Evolutionary conservation across 176 grass and related monocot species (phyloP).

Genomic region (Musa troglodytarum): DNA sequence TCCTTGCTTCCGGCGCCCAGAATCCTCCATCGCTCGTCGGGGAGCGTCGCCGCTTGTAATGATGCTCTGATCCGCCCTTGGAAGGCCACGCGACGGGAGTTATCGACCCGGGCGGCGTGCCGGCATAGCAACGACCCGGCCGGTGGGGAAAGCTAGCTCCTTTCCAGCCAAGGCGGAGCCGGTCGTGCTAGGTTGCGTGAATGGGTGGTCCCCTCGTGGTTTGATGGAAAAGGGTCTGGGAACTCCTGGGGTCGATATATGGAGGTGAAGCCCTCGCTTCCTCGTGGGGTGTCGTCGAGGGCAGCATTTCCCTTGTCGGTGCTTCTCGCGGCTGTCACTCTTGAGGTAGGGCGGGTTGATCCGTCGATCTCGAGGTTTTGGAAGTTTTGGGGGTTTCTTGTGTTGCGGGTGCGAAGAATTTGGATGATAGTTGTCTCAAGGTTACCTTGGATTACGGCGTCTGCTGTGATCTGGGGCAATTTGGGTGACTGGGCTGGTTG

Average conservation of each 20-base stretch:
- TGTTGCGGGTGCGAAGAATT: background rate
- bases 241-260: conserved; percentile 22
- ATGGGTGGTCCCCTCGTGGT: background rate
- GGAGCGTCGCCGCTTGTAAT: background rate
- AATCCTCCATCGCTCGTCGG: background rate
- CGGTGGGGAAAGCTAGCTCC: background rate
- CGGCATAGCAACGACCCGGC: background rate
- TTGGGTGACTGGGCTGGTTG: background rate
- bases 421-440: background rate
- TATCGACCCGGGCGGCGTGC: background rate
- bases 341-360: conserved; percentile 26
- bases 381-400: background rate
- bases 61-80: background rate
- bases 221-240: conserved; percentile 3
- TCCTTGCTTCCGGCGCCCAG: background rate
- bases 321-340: conserved; percentile 11
- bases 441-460: background rate
- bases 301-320: conserved; percentile 23
- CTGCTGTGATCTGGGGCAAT: background rate
- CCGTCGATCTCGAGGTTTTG: background rate
- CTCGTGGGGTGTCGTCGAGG: conserved; percentile 24
- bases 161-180: background rate
- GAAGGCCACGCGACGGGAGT: background rate
- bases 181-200: background rate
- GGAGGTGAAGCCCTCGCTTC: conserved; percentile 35